Conservation (phyloP, 345 rosid genomes). For the Mercurialis annua region DNA sequence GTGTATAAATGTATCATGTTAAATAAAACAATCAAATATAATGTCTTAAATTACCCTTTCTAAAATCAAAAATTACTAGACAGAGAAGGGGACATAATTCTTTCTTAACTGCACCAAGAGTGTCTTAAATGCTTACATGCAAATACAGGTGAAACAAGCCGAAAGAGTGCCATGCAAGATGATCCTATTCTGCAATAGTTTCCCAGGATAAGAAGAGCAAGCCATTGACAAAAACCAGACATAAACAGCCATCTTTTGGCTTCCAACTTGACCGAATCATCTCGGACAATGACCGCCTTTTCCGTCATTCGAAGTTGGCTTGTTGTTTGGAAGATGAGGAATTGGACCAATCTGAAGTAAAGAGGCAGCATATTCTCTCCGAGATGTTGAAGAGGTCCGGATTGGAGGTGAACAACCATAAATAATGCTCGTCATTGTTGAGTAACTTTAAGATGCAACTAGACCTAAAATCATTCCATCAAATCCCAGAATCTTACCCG, state of each 20-base stretch:
- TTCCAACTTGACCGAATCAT: constrained; percentile 64
- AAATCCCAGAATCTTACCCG: not conserved
- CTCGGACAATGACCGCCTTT: constrained; percentile 33
- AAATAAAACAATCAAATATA: not conserved
- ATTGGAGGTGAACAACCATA: constrained; percentile 38
- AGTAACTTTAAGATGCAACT: not conserved
- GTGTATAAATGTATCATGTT: too few relatives aligned
- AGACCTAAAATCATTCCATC: not conserved
- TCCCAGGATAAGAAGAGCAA: constrained; percentile 62
- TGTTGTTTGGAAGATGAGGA: constrained; percentile 45
- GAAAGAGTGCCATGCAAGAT: constrained; percentile 72
- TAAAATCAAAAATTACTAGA: not conserved
- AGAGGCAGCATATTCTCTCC: constrained; percentile 96
- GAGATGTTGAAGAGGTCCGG: constrained; percentile 96
- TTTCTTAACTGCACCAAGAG: too few relatives aligned
- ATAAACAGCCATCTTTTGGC: constrained; percentile 95
- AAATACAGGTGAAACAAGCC: constrained; percentile 93
- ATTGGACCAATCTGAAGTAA: constrained; percentile 66
- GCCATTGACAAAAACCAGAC: constrained; percentile 85
- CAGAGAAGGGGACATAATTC: not conserved
- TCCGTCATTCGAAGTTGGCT: constrained; percentile 32
- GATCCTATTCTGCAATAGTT: constrained; percentile 75
- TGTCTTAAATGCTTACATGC: constrained; percentile 61
- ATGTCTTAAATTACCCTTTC: constrained; percentile 10
- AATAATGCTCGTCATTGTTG: constrained; percentile 1